phyloP scores from a whole-genome alignment of 2,329 filamentous ascomycete species.

The Colletotrichum ledebouriae region DNA sequence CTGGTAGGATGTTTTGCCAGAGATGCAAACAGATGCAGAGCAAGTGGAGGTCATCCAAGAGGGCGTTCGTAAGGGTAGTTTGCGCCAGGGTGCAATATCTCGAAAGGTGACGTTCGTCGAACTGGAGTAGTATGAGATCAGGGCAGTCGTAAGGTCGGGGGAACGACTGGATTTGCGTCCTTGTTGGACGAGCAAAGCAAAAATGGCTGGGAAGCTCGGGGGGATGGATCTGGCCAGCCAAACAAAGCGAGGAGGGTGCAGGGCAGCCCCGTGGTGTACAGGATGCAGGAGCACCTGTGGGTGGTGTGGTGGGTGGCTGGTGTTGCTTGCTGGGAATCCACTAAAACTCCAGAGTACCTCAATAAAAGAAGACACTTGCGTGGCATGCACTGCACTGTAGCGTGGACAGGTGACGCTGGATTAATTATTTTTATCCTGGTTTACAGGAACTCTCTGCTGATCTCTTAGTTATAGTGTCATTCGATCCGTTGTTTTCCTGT shows the following conservation, averaged over 20 bases:
- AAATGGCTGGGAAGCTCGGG: conserved; percentile 43
- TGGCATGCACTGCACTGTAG: no score
- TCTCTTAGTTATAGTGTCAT: neutral
- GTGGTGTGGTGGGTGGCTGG: conserved; percentile 40
- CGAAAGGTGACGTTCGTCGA: conserved; percentile 35
- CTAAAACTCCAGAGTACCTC: conserved; percentile 20
- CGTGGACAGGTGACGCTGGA: no score
- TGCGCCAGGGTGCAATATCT: conserved; percentile 38
- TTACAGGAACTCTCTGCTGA: no score
- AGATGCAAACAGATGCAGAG: conserved; percentile 40
- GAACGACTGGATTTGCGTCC: conserved; percentile 37
- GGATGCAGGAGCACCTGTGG: conserved; percentile 35
- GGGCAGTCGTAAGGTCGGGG: conserved; percentile 40
- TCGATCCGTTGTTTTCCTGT: no score
- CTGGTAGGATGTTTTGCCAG: conserved; percentile 39
- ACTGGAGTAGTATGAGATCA: conserved; percentile 32
- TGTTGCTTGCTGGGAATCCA: conserved; percentile 36
- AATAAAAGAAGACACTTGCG: no score
- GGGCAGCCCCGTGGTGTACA: conserved; percentile 11
- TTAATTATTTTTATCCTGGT: no score
- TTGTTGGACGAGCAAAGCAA: conserved; percentile 41
- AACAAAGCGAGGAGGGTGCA: conserved; percentile 39
- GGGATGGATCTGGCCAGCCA: conserved; percentile 39
- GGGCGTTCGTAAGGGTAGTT: conserved; percentile 30
- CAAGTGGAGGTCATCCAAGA: conserved; percentile 38